phyloP scores from a whole-genome alignment of 164 flowering plant genomes.

The Macadamia tetraphylla region DNA sequence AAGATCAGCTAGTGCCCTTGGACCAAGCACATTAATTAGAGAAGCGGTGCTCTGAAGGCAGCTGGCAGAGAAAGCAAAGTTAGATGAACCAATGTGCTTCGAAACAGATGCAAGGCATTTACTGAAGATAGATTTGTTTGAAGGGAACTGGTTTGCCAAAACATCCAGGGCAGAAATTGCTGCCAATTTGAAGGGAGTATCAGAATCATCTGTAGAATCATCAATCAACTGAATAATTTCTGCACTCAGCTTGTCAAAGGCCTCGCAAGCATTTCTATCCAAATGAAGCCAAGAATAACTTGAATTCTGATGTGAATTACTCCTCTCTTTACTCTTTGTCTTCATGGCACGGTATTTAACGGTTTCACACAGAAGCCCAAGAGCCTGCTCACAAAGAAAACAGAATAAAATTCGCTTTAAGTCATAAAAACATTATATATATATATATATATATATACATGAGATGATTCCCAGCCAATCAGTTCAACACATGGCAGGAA shows the following conservation, averaged over 20 bases:
- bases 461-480: too few species aligned
- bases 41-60: constrained; percentile 69
- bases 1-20: constrained; percentile 64
- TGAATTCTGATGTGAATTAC: constrained; percentile 12
- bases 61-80: constrained; percentile 47
- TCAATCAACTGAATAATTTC: constrained; percentile 58
- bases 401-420: neutral
- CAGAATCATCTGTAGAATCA: constrained; percentile 24
- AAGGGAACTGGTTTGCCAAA: constrained; percentile 50
- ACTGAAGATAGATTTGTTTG: constrained; percentile 34
- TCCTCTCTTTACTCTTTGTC: constrained; percentile 27
- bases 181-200: constrained; percentile 43
- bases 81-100: constrained; percentile 35
- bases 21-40: constrained; percentile 72
- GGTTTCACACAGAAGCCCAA: constrained; percentile 59
- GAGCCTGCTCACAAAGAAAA: constrained; percentile 54
- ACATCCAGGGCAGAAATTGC: constrained; percentile 76
- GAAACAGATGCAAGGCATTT: constrained; percentile 55
- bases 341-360: constrained; percentile 32
- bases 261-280: constrained; percentile 39
- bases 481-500: neutral
- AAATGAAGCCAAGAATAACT: constrained; percentile 35
- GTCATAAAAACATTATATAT: neutral
- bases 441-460: too few species aligned
- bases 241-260: constrained; percentile 45